Base-by-base conservation (phyloP, 805 yeast genomes). In the Candida ortonii region DNA sequence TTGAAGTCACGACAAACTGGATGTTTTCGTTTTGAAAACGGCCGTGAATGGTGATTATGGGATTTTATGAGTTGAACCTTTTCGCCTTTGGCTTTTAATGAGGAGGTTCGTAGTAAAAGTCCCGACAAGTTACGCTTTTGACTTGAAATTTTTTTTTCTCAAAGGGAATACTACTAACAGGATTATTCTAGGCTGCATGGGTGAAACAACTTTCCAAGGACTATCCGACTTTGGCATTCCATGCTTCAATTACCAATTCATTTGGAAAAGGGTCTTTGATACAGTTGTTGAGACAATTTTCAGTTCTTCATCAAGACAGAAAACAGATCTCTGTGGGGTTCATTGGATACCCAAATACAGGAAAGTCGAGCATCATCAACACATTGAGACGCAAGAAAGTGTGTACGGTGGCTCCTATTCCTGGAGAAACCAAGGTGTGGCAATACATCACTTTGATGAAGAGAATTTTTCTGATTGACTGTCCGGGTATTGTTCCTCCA, bases 401-500 rank as follows among this genome's bases (percentile, higher is more conserved):
- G 29, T 93, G 97, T 67, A 80, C 74, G 28, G 97, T 90, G 30
- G 98, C 98, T 2, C 98, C 98, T 30, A 88, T 90, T 52, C 98
- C 98, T 19, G 98, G 98, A 61, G 98, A 90, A 60, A 90, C 98
- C 22, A 90, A 90, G 64, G 97, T 90, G 28, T 90, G 98, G 98
- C 98, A 90, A 69, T 90, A 90, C 67, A 89, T 90, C 53, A 89
- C 98, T 4, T 70, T 90, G 52, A 90, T 93, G 97, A 90, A 90
- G 71, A 76, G 90, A 47, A 90, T 90, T 33, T 90, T 89, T 64
- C 68, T 90, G 52, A 93, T 90, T 53, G 98, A 90, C 65, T 93
- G 98, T 70, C 98, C 98, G 3, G 98, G 98, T 65, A 90, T 90
- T 56, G 98, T 90, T 14, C 98, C 98, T 7, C 98, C 98, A 17